These are phyloP conservation scores for Aureobasidium sp. DNA, from an alignment of 2,329 filamentous ascomycete genomes.

Conservation along the genomic window DNA sequence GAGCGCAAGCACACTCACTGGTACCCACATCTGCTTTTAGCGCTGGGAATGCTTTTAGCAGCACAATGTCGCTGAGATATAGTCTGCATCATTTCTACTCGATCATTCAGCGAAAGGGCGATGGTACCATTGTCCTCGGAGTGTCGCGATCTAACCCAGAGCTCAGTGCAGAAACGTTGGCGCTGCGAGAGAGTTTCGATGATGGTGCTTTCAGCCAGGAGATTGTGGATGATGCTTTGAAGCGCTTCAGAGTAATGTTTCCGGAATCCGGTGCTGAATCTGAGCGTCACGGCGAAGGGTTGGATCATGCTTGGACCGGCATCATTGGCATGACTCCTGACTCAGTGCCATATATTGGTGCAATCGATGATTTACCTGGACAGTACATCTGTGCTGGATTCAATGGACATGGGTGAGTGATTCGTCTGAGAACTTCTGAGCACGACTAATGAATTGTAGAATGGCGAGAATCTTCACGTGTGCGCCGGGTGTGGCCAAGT, in stretches of 20 bases:
- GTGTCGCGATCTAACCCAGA: constrained; percentile 37
- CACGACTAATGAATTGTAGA: constrained; percentile 14
- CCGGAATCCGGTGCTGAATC: constrained; percentile 21
- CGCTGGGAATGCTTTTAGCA: constrained; percentile 30
- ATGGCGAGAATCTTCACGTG: constrained; percentile 43
- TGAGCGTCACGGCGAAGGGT: constrained; percentile 36
- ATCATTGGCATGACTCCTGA: constrained; percentile 43
- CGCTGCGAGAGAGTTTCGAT: constrained; percentile 31
- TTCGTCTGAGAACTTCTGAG: too few relatives aligned
- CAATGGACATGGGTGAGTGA: constrained; percentile 38
- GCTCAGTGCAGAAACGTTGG: constrained; percentile 21
- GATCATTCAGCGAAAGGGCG: constrained; percentile 39
- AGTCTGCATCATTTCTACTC: constrained; percentile 45
- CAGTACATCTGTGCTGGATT: constrained; percentile 47
- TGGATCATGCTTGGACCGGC: constrained; percentile 43
- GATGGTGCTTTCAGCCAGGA: constrained; percentile 37
- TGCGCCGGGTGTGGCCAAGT: constrained; percentile 38
- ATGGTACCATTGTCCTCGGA: constrained; percentile 40
- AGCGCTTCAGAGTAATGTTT: constrained; percentile 33
- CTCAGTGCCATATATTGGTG: constrained; percentile 42
- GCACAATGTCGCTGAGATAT: constrained; percentile 42
- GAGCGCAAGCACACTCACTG: constrained; percentile 41
- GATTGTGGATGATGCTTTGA: constrained; percentile 34
- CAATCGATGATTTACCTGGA: constrained; percentile 34
- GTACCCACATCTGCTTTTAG: constrained; percentile 35